These are phyloP conservation scores for Nakazawaea sp. DNA, from an alignment of 805 yeast genomes.

Conservation along the genomic window DNA sequence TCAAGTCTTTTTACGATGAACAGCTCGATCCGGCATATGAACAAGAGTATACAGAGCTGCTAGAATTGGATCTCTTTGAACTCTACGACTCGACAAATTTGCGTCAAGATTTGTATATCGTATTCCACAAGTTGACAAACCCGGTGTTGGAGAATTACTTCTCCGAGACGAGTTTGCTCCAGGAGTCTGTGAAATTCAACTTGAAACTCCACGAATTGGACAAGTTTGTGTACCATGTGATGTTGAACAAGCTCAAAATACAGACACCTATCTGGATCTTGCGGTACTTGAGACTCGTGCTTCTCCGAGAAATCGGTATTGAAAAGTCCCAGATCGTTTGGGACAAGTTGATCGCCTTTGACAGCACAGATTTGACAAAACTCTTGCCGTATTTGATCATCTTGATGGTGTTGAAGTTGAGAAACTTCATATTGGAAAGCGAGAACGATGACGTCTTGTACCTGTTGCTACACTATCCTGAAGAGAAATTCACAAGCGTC, in stretches of 20 bases:
- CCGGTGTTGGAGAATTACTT: slow-evolving; percentile 29
- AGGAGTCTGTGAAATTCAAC: slow-evolving; percentile 42
- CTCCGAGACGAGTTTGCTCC: slow-evolving; percentile 33
- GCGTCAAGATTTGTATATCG: slow-evolving; percentile 34
- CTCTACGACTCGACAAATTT: slow-evolving; percentile 32
- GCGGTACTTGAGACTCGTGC: slow-evolving; percentile 39
- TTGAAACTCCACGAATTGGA: slow-evolving; percentile 42
- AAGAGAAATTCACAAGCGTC: slow-evolving; percentile 1
- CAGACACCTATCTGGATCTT: slow-evolving; percentile 51
- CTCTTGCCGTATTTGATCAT: slow-evolving; percentile 35
- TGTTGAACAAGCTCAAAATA: slow-evolving; percentile 35
- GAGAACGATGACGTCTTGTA: slow-evolving; percentile 48
- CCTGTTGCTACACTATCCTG: slow-evolving; percentile 43
- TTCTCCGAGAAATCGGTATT: slow-evolving; percentile 41
- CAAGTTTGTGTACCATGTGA: slow-evolving; percentile 38
- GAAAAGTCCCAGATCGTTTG: slow-evolving; percentile 30
- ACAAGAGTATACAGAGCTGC: slow-evolving; percentile 13
- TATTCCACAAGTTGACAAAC: slow-evolving; percentile 32
- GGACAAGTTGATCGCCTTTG: slow-evolving; percentile 39
- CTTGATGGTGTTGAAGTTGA: slow-evolving; percentile 34
- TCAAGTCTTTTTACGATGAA: slow-evolving; percentile 24
- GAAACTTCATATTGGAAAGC: slow-evolving; percentile 34
- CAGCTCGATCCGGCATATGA: slow-evolving; percentile 7
- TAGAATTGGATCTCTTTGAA: slow-evolving; percentile 29
- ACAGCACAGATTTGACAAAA: slow-evolving; percentile 20